Conservation (phyloP, 2,329 filamentous ascomycete species). For the Alternaria tenuissima region DNA sequence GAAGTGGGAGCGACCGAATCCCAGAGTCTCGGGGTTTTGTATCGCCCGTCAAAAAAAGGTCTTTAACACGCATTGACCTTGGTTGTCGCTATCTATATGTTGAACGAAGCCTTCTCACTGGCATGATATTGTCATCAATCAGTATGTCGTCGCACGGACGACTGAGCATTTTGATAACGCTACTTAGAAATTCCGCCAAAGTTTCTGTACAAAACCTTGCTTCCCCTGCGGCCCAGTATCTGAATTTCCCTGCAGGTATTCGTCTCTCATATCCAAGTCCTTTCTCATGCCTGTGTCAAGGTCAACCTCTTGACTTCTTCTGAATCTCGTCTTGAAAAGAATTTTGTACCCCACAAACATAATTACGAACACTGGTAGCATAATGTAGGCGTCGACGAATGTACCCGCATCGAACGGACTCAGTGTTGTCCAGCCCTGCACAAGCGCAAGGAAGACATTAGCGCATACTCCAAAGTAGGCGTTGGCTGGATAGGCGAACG, state of each 20-base stretch:
- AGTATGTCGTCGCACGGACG: neutral
- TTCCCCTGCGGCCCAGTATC: constrained; percentile 13
- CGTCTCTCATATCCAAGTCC: constrained; percentile 45
- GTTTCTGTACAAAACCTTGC: constrained; percentile 16
- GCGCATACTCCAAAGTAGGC: constrained; percentile 59
- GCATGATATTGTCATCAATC: neutral
- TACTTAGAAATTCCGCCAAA: constrained; percentile 21
- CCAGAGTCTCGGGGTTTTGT: neutral
- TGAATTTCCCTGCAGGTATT: constrained; percentile 12
- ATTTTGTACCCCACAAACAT: constrained; percentile 60
- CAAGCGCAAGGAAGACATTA: constrained; percentile 62
- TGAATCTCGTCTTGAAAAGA: constrained; percentile 49
- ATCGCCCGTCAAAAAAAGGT: neutral
- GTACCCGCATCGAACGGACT: constrained; percentile 60
- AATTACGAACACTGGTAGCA: constrained; percentile 60
- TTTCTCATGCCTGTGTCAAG: constrained; percentile 49
- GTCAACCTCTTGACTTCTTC: constrained; percentile 50
- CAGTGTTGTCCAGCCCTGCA: constrained; percentile 63
- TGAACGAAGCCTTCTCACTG: neutral
- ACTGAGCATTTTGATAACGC: neutral
- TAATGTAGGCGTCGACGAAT: constrained; percentile 64
- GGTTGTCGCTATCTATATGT: neutral
- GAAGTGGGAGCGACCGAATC: neutral
- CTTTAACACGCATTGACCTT: neutral
- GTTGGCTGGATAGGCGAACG: constrained; percentile 59